A percentile compares a stretch with the other conserved stretches of the same genome.
These are phyloP conservation scores for Fonsecaea erecta DNA, from an alignment of 2,329 filamentous ascomycete species.

Conservation along the genomic window DNA sequence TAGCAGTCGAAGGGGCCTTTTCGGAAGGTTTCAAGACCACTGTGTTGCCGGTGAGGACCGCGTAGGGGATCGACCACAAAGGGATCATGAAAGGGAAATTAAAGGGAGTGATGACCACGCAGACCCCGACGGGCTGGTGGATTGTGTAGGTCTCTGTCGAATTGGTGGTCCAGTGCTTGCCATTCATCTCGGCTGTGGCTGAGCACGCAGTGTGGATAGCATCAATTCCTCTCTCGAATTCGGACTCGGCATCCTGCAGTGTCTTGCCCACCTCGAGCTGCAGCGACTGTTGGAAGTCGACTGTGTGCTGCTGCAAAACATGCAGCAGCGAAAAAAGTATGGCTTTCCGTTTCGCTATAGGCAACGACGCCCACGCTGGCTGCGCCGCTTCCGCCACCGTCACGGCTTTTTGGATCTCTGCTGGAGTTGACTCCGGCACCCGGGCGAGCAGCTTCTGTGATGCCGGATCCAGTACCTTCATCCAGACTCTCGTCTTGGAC, in stretches of 20 bases:
- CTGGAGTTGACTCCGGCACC: conserved; percentile 36
- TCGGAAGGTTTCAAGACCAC: conserved; percentile 75
- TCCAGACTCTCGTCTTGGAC: conserved; percentile 36
- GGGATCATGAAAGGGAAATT: conserved; percentile 72
- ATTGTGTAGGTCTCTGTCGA: conserved; percentile 62
- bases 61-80: conserved; percentile 68
- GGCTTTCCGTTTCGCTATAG: conserved; percentile 33
- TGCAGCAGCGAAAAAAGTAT: conserved; percentile 26
- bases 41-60: conserved; percentile 71
- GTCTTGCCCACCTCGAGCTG: conserved; percentile 39
- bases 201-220: conserved; percentile 40
- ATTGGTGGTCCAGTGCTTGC: conserved; percentile 19
- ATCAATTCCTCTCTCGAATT: conserved; percentile 40
- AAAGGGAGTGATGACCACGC: conserved; percentile 71
- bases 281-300: not conserved
- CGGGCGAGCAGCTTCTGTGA: conserved; percentile 37
- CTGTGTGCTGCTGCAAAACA: conserved; percentile 6
- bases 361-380: conserved; percentile 33
- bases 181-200: conserved; percentile 38
- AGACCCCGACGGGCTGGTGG: conserved; percentile 73
- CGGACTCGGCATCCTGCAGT: conserved; percentile 38
- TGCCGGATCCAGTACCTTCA: conserved; percentile 36
- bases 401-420: conserved; percentile 38
- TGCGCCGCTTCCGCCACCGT: conserved; percentile 36
- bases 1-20: conserved; percentile 63